Evolutionary conservation across 352 stramenopile species (phyloP), one percentile per base, ranked within the genome.

Genomic region (Phytophthora fragariaefolia): DNA sequence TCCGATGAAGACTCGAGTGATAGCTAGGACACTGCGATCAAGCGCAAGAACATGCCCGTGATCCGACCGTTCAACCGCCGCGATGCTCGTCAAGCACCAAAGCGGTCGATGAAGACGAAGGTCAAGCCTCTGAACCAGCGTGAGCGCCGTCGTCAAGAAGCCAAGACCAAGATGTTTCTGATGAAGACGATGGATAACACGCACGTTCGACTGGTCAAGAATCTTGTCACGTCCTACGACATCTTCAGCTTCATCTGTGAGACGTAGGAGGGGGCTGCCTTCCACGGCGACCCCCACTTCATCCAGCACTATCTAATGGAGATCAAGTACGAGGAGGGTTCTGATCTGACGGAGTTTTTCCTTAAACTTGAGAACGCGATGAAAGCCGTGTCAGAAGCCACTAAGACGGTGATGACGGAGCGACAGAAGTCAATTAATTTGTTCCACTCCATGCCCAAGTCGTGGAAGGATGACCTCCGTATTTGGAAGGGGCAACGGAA

Each of bases 181-280:
- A 52, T 74, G 53, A 74, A 69, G 30, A 63, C 59, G 4, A 74
- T 74, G 53, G 59, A n/a, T n/a, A n/a, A n/a, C n/a, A n/a, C 53
- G 0, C 47, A 63, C 46, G 55, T 69, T 5, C 48, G 54, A 4
- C 40, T 69, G 3, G 52, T 65, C 15, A 65, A 65, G 36, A 65
- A 65, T 40, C 53, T 62, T 30, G 36, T 13, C 13, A 56, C 40
- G n/a, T 48, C 18, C 0, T 48, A 26, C 40, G 40, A 48, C 7
- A 48, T 48, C 40, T 48, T 48, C 40, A 17, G 0, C 7, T 27
- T 48, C 40, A 48, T 27, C 40, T 27, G 40, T 18, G 18, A 48
- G 18, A 27, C 23, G 18, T 48, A 48, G 6, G 40, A 48, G 9
- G 40, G 40, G 5, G 40, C 40, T 7, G 40, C 18, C 18, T 48